Base-by-base conservation (phyloP, 2,329 filamentous ascomycete genomes). In the Gnomoniopsis sp. region DNA sequence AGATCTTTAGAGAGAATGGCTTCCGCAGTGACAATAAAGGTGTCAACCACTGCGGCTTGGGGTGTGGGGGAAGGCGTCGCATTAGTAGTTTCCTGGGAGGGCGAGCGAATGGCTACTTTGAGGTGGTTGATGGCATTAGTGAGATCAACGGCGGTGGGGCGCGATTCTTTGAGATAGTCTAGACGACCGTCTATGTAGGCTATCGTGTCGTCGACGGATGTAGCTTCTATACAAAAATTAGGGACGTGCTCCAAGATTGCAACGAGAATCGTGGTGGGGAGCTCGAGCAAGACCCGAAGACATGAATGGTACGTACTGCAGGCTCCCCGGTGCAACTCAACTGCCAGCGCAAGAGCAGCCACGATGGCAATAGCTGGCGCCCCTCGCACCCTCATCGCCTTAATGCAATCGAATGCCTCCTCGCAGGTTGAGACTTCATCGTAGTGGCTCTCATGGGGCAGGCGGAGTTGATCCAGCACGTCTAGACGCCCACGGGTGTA, bases 301-400 rank as follows among this genome's bases (percentile, higher is more conserved):
- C 3, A 17, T 19, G 23, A 19, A 38, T 15, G 17, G 12, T 23
- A 59, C 75, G 60, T 67, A 77, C 76, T 70, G 66, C 75, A 77
- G 50, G 69, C 73, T 60, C 81, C 81, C 8, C 83, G 82, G 53
- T 86, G 78, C 10, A 98, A 75, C 72, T 98, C 93, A 10, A 96
- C 90, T 1, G 92, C 93, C 38, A 97, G 83, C 2, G 90, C 88
- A 36, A 99, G 83, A 21, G 90, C 90, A 22, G 95, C 95, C n/a
- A 99, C 95, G 64, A 99, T 98, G 48, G 95, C 95, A 72, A 99
- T 99, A 49, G 95, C 95, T 0, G 95, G 95, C 6, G 95, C 95
- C 44, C 91, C 89, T 67, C 90, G 86, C 7, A 88, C 86, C 51
- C 86, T 77, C 90, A 95, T 95, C 17, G 88, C 82, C 66, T 86